Evolutionary conservation across 1,284 basidiomycete species (phyloP).

Genomic region (Fomitopsis pinicola): DNA sequence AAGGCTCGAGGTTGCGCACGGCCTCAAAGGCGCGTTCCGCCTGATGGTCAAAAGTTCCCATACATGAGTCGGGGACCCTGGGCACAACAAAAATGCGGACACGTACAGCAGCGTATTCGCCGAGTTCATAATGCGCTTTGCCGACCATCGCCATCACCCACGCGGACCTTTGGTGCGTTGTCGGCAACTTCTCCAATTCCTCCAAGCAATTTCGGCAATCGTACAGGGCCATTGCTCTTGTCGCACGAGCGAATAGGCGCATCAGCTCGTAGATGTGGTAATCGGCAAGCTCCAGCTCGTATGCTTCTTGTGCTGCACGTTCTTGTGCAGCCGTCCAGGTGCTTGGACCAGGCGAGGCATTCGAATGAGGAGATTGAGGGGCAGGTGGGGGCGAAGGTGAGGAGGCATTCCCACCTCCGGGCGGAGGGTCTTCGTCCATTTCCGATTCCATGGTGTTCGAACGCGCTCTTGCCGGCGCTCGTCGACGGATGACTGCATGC

Average conservation of each 20-base stretch:
- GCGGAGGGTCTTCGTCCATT: conserved; percentile 54
- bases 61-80: conserved; percentile 13
- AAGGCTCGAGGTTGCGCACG: conserved; percentile 77
- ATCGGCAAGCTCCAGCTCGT: conserved; percentile 71
- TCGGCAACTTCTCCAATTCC: conserved; percentile 75
- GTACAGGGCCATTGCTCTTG: conserved; percentile 69
- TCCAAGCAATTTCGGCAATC: conserved; percentile 71
- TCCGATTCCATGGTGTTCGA: conserved; percentile 65
- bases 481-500: conserved; percentile 44
- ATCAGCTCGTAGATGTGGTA: conserved; percentile 80
- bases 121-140: conserved; percentile 81
- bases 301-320: conserved; percentile 64
- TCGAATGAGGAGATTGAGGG: conserved; percentile 50
- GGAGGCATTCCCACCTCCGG: conserved; percentile 38
- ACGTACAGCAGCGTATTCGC: conserved; percentile 83
- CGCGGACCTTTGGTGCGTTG: conserved; percentile 67
- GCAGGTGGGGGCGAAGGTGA: conserved; percentile 40
- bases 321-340: conserved; percentile 58
- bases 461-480: conserved; percentile 43
- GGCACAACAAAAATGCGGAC: conserved; percentile 1
- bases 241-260: conserved; percentile 76
- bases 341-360: conserved; percentile 53
- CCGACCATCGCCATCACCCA: conserved; percentile 81
- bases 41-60: conserved; percentile 32
- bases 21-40: conserved; percentile 84